Conservation (phyloP, 108 stramenopile species). For the Conticribra guillardii region DNA sequence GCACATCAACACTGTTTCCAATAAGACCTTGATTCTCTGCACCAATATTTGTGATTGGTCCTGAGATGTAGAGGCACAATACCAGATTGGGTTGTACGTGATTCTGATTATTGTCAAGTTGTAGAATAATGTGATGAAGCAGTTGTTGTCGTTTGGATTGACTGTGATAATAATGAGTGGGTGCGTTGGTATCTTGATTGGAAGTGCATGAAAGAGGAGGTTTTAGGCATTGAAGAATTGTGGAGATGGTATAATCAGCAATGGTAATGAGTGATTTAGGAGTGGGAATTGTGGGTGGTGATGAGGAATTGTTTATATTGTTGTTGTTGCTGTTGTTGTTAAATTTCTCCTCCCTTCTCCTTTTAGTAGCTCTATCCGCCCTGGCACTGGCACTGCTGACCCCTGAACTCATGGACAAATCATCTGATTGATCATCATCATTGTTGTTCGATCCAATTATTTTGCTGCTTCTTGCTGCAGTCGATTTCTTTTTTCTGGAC, state of each 20-base stretch:
- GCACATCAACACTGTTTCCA: constrained; percentile 28
- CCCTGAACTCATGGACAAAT: no score
- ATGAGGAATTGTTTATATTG: no score
- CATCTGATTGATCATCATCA: no score
- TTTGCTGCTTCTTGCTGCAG: no score
- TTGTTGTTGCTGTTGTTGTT: no score
- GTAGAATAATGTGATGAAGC: not conserved
- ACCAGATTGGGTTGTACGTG: not conserved
- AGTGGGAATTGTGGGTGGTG: not conserved
- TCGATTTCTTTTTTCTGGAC: no score
- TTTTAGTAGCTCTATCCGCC: no score
- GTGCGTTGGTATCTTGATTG: not conserved
- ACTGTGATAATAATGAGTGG: no score
- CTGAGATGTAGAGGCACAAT: constrained; percentile 28
- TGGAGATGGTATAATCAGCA: constrained; percentile 29
- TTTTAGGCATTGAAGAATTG: constrained; percentile 20
- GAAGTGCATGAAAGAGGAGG: not conserved
- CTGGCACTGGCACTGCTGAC: no score
- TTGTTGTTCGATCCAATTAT: no score
- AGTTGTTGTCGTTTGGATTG: no score
- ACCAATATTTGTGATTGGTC: constrained; percentile 20
- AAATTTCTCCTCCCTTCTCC: no score
- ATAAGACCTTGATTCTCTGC: constrained; percentile 47
- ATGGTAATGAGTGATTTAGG: constrained; percentile 20
- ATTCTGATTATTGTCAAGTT: constrained; percentile 4